Percentiles rank a stretch among this genome's conserved stretches.
These are phyloP conservation scores for Geotrichum carabidarum DNA, from an alignment of 1,139 yeast species.

Conservation along the genomic window DNA sequence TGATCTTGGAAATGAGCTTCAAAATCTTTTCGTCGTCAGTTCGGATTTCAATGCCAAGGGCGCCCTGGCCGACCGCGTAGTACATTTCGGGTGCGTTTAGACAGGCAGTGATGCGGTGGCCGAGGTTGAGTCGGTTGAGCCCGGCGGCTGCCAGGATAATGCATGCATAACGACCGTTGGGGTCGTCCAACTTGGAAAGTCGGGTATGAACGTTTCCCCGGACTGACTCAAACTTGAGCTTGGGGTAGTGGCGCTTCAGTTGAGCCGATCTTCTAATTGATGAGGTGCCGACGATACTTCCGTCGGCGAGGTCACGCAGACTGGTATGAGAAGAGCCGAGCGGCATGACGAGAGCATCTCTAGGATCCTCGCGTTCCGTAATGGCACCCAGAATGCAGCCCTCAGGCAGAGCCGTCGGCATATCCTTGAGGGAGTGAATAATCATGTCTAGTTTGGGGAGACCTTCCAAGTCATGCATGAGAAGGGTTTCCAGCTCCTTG, in stretches of 20 bases:
- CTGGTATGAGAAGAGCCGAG: slow-evolving; percentile 55
- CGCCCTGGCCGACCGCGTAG: slow-evolving; percentile 98
- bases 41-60: slow-evolving; percentile 85
- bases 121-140: slow-evolving; percentile 63
- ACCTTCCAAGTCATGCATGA: slow-evolving; percentile 57
- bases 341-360: slow-evolving; percentile 89
- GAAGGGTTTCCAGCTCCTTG: slow-evolving; percentile 77
- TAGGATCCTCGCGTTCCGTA: slow-evolving; percentile 79
- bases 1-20: slow-evolving; percentile 55
- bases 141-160: slow-evolving; percentile 92
- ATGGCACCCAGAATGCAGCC: slow-evolving; percentile 88
- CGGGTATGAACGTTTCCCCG: slow-evolving; percentile 89
- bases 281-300: slow-evolving; percentile 88
- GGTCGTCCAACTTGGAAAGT: slow-evolving; percentile 67
- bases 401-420: slow-evolving; percentile 89
- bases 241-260: slow-evolving; percentile 53
- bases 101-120: slow-evolving; percentile 57
- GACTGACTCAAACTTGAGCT: slow-evolving; percentile 64
- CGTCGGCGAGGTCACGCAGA: slow-evolving; percentile 72
- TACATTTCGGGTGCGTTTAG: slow-evolving; percentile 82
- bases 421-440: slow-evolving; percentile 90
- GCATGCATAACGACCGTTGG: slow-evolving; percentile 63
- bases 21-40: slow-evolving; percentile 56
- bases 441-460: slow-evolving; percentile 75
- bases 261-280: slow-evolving; percentile 90